Evolutionary conservation across 495 filamentous ascomycete species (phyloP), one percentile per base, ranked within the genome.

Genomic region (Neurospora pannonica): DNA sequence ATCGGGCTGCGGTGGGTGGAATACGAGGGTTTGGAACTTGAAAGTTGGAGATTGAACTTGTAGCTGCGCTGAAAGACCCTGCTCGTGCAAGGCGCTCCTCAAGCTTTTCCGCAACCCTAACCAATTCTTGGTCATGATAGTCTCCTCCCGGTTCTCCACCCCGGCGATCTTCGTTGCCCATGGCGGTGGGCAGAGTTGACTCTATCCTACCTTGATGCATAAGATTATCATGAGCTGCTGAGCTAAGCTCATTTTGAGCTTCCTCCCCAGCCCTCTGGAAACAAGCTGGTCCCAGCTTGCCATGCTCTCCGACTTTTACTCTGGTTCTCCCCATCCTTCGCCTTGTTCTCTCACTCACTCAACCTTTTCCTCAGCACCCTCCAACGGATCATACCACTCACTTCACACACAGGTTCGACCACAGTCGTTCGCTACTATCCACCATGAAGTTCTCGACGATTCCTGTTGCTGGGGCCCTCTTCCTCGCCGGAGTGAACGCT

Each of bases 371-470:
- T 67, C 54, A 34, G 54, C 13, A 34, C 13, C 54, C 24, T 62
- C 24, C 54, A 34, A 34, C 54, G 2, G 24, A 62, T 62, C 54
- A 34, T 9, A 62, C 24, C 6, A 34, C 54, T 62, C 6, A 34
- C 54, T 62, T 67, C 54, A 34, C 1, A 34, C 54, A 19, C 6
- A 34, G 54, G 54, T 34, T 67, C 54, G 54, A 19, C 28, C 54
- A 67, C 54, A 67, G 54, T 67, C 54, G 54, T 28, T 67, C 54
- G 28, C 54, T 67, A 67, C 28, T 19, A 34, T 34, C 11, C 70
- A 71, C 69, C 31, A 77, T 77, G 76, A 74, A 72, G 74, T 54
- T 74, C 72, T 73, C 76, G 24, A 42, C 24, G 13, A 36, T 74
- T 36, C 48, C 73, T 42, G 38, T 71, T 13, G 71, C 40, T 11